Evolutionary conservation across 441 rosid genomes (phyloP), one percentile per base, ranked within the genome.

Genomic region (Sinapis alba): DNA sequence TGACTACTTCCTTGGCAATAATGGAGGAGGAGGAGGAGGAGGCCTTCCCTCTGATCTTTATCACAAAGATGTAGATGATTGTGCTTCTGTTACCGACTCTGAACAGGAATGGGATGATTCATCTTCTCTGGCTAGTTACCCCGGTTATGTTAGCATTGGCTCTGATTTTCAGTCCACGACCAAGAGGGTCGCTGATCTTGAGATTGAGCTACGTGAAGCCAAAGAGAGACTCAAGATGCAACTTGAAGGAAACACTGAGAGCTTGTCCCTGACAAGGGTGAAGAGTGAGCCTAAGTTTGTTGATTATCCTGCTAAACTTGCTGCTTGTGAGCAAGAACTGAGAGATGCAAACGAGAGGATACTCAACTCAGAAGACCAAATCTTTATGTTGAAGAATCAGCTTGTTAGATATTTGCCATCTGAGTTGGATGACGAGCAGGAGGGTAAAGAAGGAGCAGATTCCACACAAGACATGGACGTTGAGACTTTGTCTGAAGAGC

Each of bases 51-150:
- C 87, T 51, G 97, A 92, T 80, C 68, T 68, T 73, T 69, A 72
- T 70, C 86, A 74, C 27, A 89, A 78, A 80, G 98, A 89, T 80
- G 99, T 86, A 78, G 93, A 91, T 70, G 97, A 96, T 62, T 78
- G 85, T 10, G 89, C 91, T 65, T 86, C 94, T 21, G 24, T 85
- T 61, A 80, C 96, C 1, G 95, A 90, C 83, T 93, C 92, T 2
- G 99, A 90, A 30, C 24, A 85, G 0, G 99, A 91, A 72, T 90
- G 89, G 6, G 99, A 96, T 72, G 84, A 86, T 62, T 86, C 90
- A 28, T 95, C 90, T 54, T 95, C 95, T 0, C 83, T 91, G 9
- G 85, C 84, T 82, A 94, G 87, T 79, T 84, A 80, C 84, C 83
- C 93, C 1, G 81, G 75, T 76, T 65, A 83, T 7, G 70, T 79